Percentiles rank a stretch among this genome's conserved stretches.
phyloP scores from a whole-genome alignment of 305 asterid genomes.

The Fraxinus ornus region DNA sequence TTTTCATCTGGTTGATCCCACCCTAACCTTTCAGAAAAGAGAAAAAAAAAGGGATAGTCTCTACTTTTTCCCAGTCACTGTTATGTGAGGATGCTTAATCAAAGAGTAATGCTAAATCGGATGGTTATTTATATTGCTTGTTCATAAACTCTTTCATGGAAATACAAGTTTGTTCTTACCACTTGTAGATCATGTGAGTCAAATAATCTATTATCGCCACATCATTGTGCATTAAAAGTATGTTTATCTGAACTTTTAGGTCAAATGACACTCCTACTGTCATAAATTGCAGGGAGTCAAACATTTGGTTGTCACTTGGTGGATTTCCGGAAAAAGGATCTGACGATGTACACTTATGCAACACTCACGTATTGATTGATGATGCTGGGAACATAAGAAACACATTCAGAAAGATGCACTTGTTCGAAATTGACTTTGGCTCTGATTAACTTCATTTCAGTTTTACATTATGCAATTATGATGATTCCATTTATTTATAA shows the following conservation, averaged over 20 bases:
- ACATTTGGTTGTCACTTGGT: slow-evolving; percentile 87
- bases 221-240: neutral
- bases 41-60: neutral
- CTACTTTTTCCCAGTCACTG: neutral
- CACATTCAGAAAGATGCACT: slow-evolving; percentile 76
- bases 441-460: slow-evolving; percentile 11
- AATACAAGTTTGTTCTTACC: neutral
- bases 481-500: neutral
- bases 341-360: slow-evolving; percentile 67
- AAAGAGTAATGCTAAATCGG: neutral
- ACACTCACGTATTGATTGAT: slow-evolving; percentile 80
- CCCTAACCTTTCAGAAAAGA: neutral
- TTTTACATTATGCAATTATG: slow-evolving; percentile 1
- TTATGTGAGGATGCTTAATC: neutral
- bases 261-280: slow-evolving; percentile 22
- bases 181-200: neutral
- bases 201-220: neutral
- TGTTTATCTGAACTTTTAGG: neutral
- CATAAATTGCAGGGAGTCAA: slow-evolving; percentile 55
- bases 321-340: slow-evolving; percentile 87
- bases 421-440: slow-evolving; percentile 41
- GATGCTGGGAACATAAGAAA: slow-evolving; percentile 65
- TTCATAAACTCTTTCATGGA: neutral
- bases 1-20: neutral
- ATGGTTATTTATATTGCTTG: slow-evolving; percentile 1